Percentiles rank a stretch among this genome's conserved stretches.
Evolutionary conservation across 805 yeast species (phyloP).

Genomic region (Suhomyces prunicola): DNA sequence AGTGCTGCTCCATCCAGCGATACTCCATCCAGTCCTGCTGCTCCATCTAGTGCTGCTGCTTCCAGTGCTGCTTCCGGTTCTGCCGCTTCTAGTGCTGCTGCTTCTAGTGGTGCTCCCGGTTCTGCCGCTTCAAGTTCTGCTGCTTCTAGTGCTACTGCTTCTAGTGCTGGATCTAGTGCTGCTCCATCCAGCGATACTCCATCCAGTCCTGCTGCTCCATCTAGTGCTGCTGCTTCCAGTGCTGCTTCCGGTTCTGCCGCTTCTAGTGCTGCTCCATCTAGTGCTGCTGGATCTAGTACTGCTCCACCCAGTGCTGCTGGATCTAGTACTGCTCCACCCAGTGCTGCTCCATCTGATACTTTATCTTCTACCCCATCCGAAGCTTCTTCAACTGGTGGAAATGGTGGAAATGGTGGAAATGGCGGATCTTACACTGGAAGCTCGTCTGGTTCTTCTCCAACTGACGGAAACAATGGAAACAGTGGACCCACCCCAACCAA

Average conservation of each 20-base stretch:
- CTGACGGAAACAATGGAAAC: neutral
- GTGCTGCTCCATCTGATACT: neutral
- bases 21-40: constrained; percentile 6
- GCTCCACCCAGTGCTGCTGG: constrained; percentile 6
- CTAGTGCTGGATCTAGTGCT: neutral
- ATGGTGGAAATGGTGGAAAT: neutral
- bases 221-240: constrained; percentile 4
- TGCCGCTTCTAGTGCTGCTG: constrained; percentile 10
- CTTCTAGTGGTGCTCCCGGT: constrained; percentile 10
- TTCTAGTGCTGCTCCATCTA: constrained; percentile 8
- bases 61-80: constrained; percentile 1
- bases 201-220: neutral
- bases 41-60: constrained; percentile 12
- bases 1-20: constrained; percentile 1
- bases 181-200: neutral
- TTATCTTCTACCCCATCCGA: neutral
- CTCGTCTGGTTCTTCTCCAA: neutral
- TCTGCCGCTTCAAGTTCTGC: neutral
- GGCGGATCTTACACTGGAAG: neutral
- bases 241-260: constrained; percentile 10
- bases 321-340: constrained; percentile 9
- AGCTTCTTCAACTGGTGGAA: neutral
- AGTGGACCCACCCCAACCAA: neutral
- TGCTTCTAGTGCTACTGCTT: neutral
- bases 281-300: constrained; percentile 6